Evolutionary conservation across 2,329 filamentous ascomycete species (phyloP).

Genomic region (Talaromyces sp.): DNA sequence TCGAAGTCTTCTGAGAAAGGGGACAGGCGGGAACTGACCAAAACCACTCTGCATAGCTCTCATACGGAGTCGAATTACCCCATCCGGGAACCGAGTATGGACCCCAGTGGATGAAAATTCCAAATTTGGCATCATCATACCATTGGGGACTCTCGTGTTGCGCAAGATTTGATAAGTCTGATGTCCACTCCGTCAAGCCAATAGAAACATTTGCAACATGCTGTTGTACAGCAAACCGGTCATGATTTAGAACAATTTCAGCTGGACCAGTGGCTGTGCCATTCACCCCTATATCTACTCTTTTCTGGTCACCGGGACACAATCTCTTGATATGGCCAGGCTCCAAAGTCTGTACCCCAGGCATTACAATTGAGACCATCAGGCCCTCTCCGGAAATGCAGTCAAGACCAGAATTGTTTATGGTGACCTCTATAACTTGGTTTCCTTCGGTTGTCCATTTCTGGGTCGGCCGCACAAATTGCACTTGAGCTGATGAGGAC

Average conservation of each 20-base stretch:
- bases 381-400: constrained; percentile 36
- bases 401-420: constrained; percentile 38
- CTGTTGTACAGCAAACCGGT: neutral
- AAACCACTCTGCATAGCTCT: constrained; percentile 42
- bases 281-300: constrained; percentile 38
- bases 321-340: constrained; percentile 39
- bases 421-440: constrained; percentile 43
- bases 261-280: constrained; percentile 26
- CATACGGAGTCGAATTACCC: constrained; percentile 44
- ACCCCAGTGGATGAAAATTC: constrained; percentile 62
- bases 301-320: constrained; percentile 46
- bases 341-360: constrained; percentile 21
- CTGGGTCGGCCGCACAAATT: constrained; percentile 45
- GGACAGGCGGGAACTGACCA: neutral
- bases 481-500: constrained; percentile 29
- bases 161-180: constrained; percentile 13
- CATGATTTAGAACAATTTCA: constrained; percentile 23
- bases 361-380: constrained; percentile 30
- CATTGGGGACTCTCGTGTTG: constrained; percentile 50
- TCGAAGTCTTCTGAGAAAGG: neutral
- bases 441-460: constrained; percentile 37
- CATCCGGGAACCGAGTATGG: constrained; percentile 56
- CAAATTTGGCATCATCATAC: constrained; percentile 56
- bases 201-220: constrained; percentile 5
- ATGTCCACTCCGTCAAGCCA: constrained; percentile 14